A percentile compares a stretch with the other conserved stretches of the same genome.
Conservation (phyloP, 495 filamentous ascomycete species). For the Paragyromitra xinjiangensis region DNA sequence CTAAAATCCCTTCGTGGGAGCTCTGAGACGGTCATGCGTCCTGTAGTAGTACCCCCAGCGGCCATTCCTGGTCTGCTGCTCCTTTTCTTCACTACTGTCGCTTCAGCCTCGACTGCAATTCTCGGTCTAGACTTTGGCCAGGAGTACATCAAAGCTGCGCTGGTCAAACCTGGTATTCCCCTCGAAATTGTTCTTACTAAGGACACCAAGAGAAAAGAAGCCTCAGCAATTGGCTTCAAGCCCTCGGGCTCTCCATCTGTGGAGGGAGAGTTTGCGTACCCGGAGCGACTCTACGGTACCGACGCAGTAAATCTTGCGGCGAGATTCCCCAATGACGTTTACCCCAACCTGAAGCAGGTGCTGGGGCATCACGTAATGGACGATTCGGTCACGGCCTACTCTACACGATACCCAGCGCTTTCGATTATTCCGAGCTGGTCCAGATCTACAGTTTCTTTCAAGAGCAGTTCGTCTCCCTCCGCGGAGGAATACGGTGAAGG, state of each 20-base stretch:
- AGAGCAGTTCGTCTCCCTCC: constrained; percentile 73
- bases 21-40: constrained; percentile 47
- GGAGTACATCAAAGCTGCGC: constrained; percentile 93
- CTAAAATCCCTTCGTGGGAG: constrained; percentile 40
- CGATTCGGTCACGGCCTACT: constrained; percentile 72
- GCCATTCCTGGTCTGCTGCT: constrained; percentile 61
- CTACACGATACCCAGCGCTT: constrained; percentile 74
- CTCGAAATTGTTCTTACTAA: constrained; percentile 99
- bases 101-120: constrained; percentile 74
- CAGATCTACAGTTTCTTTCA: constrained; percentile 77
- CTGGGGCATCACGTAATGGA: constrained; percentile 74
- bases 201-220: constrained; percentile 96
- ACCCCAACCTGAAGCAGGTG: constrained; percentile 88
- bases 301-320: constrained; percentile 88
- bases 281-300: constrained; percentile 88
- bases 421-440: constrained; percentile 65
- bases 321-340: constrained; percentile 90
- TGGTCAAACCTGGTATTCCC: constrained; percentile 97
- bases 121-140: constrained; percentile 95
- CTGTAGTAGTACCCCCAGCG: constrained; percentile 47
- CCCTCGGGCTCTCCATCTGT: constrained; percentile 69
- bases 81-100: constrained; percentile 67
- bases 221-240: constrained; percentile 92
- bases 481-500: constrained; percentile 67
- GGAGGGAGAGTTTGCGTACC: constrained; percentile 68